Conservation (phyloP, 2,329 filamentous ascomycete species). For the Cladophialophora bantiana region DNA sequence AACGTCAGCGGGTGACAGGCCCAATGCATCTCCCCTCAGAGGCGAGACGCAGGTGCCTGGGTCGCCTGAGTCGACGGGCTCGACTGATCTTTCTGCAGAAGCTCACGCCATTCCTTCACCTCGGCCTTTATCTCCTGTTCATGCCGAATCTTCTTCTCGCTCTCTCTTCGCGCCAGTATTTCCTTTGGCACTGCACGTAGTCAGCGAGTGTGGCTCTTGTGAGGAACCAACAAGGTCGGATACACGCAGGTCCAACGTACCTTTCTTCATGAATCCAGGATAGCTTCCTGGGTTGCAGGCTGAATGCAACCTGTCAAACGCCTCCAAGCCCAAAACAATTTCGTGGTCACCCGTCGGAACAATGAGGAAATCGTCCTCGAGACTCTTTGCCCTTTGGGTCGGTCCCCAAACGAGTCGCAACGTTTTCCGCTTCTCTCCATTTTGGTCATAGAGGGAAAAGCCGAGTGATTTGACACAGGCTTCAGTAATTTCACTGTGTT, state of each 20-base stretch:
- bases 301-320: slow-evolving; percentile 1
- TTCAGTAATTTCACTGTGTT: slow-evolving; percentile 8
- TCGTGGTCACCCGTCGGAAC: slow-evolving; percentile 2
- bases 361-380: background rate
- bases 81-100: too few species aligned
- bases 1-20: too few species aligned
- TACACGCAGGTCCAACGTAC: background rate
- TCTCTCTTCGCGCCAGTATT: too few species aligned
- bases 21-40: too few species aligned
- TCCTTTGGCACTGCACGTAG: too few species aligned
- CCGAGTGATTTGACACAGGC: background rate
- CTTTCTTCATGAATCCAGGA: slow-evolving; percentile 2
- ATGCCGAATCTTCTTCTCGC: too few species aligned
- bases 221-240: too few species aligned
- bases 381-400: background rate
- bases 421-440: slow-evolving; percentile 3
- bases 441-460: background rate
- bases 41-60: too few species aligned
- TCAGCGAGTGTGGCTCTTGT: too few species aligned
- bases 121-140: too few species aligned
- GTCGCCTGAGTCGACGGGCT: too few species aligned
- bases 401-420: background rate
- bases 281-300: background rate
- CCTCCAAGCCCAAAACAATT: background rate
- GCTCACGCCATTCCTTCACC: too few species aligned